phyloP scores from a whole-genome alignment of 179 eudicot species.

The Spergularia azorica region DNA sequence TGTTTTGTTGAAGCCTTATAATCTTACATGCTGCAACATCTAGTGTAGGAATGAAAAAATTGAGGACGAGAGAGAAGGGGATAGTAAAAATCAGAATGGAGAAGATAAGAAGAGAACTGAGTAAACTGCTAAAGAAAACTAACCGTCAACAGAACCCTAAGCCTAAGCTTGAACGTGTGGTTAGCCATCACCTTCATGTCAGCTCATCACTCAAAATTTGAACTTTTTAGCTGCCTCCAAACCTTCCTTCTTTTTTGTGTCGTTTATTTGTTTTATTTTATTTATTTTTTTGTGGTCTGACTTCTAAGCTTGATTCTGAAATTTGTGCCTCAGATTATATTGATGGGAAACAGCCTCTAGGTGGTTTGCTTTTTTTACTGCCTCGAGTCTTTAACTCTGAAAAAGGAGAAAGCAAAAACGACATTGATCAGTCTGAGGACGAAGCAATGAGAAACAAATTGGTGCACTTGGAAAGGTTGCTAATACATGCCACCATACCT shows the following conservation, averaged over 20 bases:
- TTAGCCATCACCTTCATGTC: no score
- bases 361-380: conserved; percentile 82
- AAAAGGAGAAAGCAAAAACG: conserved; percentile 34
- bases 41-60: no score
- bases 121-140: no score
- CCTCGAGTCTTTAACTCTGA: conserved; percentile 62
- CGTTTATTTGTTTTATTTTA: neutral
- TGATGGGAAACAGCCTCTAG: conserved; percentile 61
- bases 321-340: conserved; percentile 53
- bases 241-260: neutral
- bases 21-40: no score
- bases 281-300: conserved; percentile 16
- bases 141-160: no score
- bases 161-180: no score
- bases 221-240: neutral
- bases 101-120: no score
- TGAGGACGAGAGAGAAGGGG: no score
- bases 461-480: conserved; percentile 67
- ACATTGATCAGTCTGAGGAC: conserved; percentile 37
- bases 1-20: no score
- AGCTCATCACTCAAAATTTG: no score
- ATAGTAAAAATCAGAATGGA: no score
- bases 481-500: conserved; percentile 74
- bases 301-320: neutral
- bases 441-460: conserved; percentile 43